Evolutionary conservation across 139 green algal species (phyloP).

Genomic region (Tetradesmus obliquus): DNA sequence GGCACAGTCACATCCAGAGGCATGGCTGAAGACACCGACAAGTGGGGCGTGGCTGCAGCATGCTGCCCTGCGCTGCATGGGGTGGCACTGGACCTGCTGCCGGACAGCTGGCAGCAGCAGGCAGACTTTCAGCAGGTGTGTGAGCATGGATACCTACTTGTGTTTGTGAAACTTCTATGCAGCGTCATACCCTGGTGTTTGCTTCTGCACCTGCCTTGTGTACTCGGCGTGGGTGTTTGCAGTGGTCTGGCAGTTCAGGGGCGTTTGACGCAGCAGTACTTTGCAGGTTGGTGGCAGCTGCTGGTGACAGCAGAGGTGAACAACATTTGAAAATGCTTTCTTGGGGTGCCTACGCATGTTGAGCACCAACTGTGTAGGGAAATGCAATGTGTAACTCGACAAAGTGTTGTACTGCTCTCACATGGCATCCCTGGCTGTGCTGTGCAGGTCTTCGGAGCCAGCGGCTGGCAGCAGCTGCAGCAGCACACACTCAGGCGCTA

Average conservation of each 20-base stretch:
- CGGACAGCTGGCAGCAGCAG: background rate
- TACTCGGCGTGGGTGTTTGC: background rate
- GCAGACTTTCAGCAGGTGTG: constrained; percentile 1
- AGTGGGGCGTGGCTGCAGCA: background rate
- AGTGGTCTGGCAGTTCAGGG: no score
- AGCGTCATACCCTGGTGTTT: no score
- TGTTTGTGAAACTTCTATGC: no score
- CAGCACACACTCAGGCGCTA: background rate
- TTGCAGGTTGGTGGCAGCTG: no score
- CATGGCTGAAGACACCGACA: background rate
- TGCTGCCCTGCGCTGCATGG: background rate
- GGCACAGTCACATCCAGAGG: background rate
- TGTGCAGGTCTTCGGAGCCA: background rate
- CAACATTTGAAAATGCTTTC: no score
- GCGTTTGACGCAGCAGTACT: no score
- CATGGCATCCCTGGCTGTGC: background rate
- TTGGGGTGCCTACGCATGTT: no score
- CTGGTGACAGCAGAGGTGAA: background rate
- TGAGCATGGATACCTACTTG: background rate
- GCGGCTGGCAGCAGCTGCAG: background rate
- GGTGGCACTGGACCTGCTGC: background rate
- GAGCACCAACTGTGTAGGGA: no score
- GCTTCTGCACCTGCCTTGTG: no score
- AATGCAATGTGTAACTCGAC: no score
- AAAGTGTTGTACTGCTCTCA: no score